Percentiles rank a stretch among this genome's conserved stretches.
These are phyloP conservation scores for Ichthyophthirius multifiliis DNA, from an alignment of 169 alveolate species.

Conservation along the genomic window DNA sequence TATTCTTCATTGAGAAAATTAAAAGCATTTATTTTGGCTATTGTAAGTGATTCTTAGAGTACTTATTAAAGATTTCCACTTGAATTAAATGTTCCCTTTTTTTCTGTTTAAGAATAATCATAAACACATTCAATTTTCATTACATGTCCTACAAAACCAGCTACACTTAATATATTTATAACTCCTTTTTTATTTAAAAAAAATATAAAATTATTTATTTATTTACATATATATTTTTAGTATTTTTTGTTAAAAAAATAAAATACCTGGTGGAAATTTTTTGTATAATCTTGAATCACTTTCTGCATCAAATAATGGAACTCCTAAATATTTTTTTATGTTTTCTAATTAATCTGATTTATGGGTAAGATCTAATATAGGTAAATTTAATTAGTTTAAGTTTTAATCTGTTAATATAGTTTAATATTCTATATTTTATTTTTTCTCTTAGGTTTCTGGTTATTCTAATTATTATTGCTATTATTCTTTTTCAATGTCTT, in stretches of 20 bases:
- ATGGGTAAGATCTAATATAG: slow-evolving; percentile 7
- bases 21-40: slow-evolving; percentile 64
- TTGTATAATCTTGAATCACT: slow-evolving; percentile 15
- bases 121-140: slow-evolving; percentile 33
- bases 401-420: not conserved
- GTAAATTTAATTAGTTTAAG: not conserved
- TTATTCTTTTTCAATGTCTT: not conserved
- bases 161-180: slow-evolving; percentile 30
- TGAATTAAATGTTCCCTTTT: slow-evolving; percentile 31
- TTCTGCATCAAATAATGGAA: slow-evolving; percentile 25
- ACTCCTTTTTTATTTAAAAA: not conserved
- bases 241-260: not conserved
- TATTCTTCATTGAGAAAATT: slow-evolving; percentile 47
- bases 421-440: not conserved
- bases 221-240: not conserved
- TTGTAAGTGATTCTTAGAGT: slow-evolving; percentile 58
- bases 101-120: slow-evolving; percentile 22
- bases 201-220: not conserved
- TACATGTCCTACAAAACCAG: slow-evolving; percentile 36
- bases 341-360: slow-evolving; percentile 2
- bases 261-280: slow-evolving; percentile 23
- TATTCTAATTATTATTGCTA: not conserved
- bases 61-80: slow-evolving; percentile 64
- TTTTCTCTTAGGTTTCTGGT: slow-evolving; percentile 33
- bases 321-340: slow-evolving; percentile 18